Conservation (phyloP, 2,329 filamentous ascomycete species). For the Fusarium kyushuense region DNA sequence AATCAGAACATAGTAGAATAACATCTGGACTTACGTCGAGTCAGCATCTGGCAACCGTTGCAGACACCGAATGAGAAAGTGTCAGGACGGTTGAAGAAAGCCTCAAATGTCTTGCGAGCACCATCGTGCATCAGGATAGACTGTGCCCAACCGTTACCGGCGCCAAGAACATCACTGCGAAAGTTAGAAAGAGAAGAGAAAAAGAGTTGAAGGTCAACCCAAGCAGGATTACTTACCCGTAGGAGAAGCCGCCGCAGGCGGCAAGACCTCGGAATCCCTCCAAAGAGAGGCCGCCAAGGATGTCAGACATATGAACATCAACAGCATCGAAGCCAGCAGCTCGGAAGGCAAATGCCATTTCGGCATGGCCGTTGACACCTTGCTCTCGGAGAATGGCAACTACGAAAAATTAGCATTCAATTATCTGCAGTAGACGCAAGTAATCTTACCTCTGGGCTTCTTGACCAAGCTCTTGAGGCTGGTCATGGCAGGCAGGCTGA, state of each 20-base stretch:
- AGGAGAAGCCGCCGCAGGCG: conserved; percentile 97
- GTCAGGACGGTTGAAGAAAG: conserved; percentile 87
- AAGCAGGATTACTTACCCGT: conserved; percentile 65
- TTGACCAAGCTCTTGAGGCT: conserved; percentile 64
- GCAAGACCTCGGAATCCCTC: conserved; percentile 88
- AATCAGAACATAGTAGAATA: not conserved
- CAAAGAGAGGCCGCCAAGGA: conserved; percentile 83
- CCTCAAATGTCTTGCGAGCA: conserved; percentile 79
- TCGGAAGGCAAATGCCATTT: conserved; percentile 97
- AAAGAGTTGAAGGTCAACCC: not conserved
- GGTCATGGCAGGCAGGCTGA: conserved; percentile 71
- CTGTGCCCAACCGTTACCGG: conserved; percentile 97
- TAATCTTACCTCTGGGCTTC: conserved; percentile 61
- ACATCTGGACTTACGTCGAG: conserved; percentile 59
- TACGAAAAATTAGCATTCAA: conserved; percentile 69
- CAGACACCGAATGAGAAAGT: conserved; percentile 95
- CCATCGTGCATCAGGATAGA: conserved; percentile 88
- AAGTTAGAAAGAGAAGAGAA: conserved; percentile 8
- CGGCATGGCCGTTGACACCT: conserved; percentile 94
- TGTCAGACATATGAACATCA: conserved; percentile 97
- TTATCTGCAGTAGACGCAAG: not conserved
- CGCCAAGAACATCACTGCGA: conserved; percentile 75
- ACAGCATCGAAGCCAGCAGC: conserved; percentile 90
- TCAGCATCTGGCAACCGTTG: conserved; percentile 97
- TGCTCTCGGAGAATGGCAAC: conserved; percentile 96